Conservation (phyloP, 2,329 filamentous ascomycete genomes). For the Coniochaeta sp. region DNA sequence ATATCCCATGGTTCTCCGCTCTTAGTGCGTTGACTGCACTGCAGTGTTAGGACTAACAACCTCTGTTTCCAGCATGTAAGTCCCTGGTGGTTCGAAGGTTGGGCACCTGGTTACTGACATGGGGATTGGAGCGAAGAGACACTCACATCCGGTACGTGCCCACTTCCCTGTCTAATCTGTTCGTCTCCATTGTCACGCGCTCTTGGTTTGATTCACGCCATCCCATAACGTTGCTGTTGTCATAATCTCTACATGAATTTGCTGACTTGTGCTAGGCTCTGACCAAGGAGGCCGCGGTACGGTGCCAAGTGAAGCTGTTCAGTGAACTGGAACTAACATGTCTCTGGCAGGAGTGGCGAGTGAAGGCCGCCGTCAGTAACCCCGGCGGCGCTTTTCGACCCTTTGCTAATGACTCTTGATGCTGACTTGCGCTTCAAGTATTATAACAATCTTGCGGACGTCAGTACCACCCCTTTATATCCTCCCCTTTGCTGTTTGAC, state of each 20-base stretch:
- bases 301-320: neutral
- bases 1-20: no score
- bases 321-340: neutral
- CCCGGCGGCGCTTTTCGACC: neutral
- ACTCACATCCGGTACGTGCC: neutral
- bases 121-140: neutral
- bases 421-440: neutral
- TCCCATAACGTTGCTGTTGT: neutral
- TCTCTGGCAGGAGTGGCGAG: neutral
- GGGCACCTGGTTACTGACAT: no score
- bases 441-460: neutral
- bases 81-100: no score
- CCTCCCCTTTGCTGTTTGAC: neutral
- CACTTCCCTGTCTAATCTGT: neutral
- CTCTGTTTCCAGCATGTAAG: no score
- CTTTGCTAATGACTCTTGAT: neutral
- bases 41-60: no score
- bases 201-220: neutral
- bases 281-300: neutral
- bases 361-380: neutral
- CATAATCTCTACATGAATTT: neutral
- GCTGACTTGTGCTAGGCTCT: neutral
- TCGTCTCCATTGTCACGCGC: neutral
- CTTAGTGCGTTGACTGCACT: no score
- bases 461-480: neutral